Evolutionary conservation across 495 filamentous ascomycete species (phyloP).

Genomic region (Cryomyces minteri): DNA sequence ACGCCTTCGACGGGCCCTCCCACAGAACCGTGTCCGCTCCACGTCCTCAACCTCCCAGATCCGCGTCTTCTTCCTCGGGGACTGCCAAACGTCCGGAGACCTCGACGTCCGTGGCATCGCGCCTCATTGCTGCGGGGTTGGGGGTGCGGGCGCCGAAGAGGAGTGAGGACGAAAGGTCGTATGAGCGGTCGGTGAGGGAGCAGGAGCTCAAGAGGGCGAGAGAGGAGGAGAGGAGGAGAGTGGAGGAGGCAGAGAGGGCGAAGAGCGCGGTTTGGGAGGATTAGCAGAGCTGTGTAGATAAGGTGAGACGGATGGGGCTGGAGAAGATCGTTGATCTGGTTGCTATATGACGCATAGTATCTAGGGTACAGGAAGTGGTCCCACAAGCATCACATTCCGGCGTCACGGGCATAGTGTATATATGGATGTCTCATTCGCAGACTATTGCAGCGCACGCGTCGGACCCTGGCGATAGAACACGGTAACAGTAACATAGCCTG

Average conservation of each 20-base stretch:
- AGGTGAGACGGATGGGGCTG: background rate
- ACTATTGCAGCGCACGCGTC: no score
- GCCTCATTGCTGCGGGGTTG: conserved; percentile 79
- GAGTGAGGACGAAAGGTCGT: conserved; percentile 78
- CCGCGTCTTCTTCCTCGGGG: conserved; percentile 9
- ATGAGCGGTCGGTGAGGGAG: conserved; percentile 67
- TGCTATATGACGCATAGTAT: no score
- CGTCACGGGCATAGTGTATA: no score
- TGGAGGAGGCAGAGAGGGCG: conserved; percentile 49
- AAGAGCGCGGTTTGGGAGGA: conserved; percentile 72
- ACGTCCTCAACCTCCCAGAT: conserved; percentile 8
- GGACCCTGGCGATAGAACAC: no score
- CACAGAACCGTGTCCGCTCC: background rate
- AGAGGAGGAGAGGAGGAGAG: conserved; percentile 40
- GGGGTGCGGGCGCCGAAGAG: conserved; percentile 63
- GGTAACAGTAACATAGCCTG: no score
- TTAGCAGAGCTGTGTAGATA: conserved; percentile 16
- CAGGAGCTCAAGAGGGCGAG: conserved; percentile 66
- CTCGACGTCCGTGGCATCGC: conserved; percentile 73
- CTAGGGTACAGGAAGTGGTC: no score
- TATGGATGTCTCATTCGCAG: no score
- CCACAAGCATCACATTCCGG: no score
- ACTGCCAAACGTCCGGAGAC: conserved; percentile 51
- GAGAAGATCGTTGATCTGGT: background rate
- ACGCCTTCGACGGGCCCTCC: background rate